Evolutionary conservation across 192 early-diverging fungal species (phyloP).

Genomic region (Rhizophlyctis rosea): DNA sequence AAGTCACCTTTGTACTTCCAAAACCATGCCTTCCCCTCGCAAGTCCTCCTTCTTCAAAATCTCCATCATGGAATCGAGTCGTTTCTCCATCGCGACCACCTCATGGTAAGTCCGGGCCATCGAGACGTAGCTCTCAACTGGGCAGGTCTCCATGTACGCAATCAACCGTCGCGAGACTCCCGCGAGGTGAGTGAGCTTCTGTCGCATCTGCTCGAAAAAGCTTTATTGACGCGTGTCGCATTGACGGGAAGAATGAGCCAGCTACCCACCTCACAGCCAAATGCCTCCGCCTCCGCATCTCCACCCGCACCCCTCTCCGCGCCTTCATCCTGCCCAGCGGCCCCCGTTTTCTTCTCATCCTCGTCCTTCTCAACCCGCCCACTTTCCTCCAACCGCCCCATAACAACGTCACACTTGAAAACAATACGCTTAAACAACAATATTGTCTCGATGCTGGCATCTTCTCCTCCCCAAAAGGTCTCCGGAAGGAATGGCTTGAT

Average conservation of each 20-base stretch:
- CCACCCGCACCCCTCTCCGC: neutral
- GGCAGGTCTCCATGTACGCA: conserved; percentile 61
- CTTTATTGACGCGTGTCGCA: too few species aligned
- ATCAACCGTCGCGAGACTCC: conserved; percentile 68
- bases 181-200: conserved; percentile 64
- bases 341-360: neutral
- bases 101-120: conserved; percentile 77
- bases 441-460: conserved; percentile 69
- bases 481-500: conserved; percentile 80
- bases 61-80: conserved; percentile 69
- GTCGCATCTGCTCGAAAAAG: conserved; percentile 58
- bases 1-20: neutral
- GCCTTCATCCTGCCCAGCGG: neutral
- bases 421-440: conserved; percentile 76
- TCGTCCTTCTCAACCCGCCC: neutral
- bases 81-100: conserved; percentile 66
- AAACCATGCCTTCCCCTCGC: neutral
- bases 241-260: too few species aligned
- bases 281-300: neutral
- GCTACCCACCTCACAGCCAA: neutral
- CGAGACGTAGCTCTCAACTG: conserved; percentile 66
- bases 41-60: conserved; percentile 72
- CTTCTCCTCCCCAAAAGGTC: conserved; percentile 75
- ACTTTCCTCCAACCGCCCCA: conserved; percentile 30
- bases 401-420: conserved; percentile 73